Evolutionary conservation across 1,284 basidiomycete species (phyloP).

Genomic region (Papiliotrema terrestris): DNA sequence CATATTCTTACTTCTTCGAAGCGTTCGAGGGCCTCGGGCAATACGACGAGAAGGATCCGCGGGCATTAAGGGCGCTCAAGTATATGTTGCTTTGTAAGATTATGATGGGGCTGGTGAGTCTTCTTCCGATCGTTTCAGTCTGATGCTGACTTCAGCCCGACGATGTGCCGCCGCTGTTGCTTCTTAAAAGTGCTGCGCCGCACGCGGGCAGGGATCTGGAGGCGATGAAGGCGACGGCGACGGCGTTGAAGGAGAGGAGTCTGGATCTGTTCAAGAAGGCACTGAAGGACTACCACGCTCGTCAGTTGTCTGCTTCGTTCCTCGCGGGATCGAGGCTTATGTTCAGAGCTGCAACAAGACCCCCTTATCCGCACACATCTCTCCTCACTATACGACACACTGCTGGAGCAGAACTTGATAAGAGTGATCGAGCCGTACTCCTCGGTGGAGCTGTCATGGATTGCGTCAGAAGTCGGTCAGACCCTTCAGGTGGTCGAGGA

Average conservation of each 20-base stretch:
- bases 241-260: conserved; percentile 87
- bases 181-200: conserved; percentile 81
- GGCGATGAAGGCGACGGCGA: conserved; percentile 90
- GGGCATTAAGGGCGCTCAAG: conserved; percentile 79
- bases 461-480: conserved; percentile 85
- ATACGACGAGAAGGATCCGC: conserved; percentile 51
- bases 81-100: conserved; percentile 98
- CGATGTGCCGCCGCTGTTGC: conserved; percentile 80
- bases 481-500: conserved; percentile 87
- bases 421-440: conserved; percentile 95
- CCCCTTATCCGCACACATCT: conserved; percentile 92
- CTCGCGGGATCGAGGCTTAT: background rate
- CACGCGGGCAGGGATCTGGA: conserved; percentile 80
- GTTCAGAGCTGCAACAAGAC: conserved; percentile 83
- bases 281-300: conserved; percentile 79
- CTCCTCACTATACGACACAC: conserved; percentile 86
- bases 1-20: conserved; percentile 97
- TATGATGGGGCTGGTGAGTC: conserved; percentile 85
- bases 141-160: conserved; percentile 64
- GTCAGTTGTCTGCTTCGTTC: conserved; percentile 50
- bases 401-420: conserved; percentile 91
- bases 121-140: background rate
- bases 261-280: conserved; percentile 85
- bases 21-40: conserved; percentile 84
- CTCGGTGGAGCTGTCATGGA: conserved; percentile 82